Evolutionary conservation across 805 yeast genomes (phyloP).

Genomic region (Starmerella vaccinii): DNA sequence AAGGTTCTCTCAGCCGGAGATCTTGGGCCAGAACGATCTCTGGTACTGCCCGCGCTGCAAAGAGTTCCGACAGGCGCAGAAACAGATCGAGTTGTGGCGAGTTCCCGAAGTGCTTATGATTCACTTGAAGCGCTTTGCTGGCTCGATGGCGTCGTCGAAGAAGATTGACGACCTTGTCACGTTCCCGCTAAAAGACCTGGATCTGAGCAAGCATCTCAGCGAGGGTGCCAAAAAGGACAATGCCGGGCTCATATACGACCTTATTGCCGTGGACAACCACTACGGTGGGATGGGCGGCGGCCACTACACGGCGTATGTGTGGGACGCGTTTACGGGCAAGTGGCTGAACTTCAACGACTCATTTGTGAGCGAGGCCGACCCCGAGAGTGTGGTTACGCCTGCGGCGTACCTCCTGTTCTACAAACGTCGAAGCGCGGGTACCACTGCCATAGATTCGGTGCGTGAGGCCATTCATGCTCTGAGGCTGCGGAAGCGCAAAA

Average conservation of each 20-base stretch:
- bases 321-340: constrained; percentile 56
- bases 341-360: constrained; percentile 94
- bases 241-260: constrained; percentile 51
- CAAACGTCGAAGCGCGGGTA: constrained; percentile 37
- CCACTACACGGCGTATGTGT: constrained; percentile 85
- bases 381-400: constrained; percentile 52
- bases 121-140: constrained; percentile 83
- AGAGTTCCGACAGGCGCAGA: constrained; percentile 82
- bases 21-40: constrained; percentile 74
- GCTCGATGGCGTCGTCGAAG: constrained; percentile 73
- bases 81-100: constrained; percentile 85
- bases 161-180: constrained; percentile 77
- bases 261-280: constrained; percentile 90
- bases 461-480: background rate
- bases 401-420: constrained; percentile 86
- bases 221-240: constrained; percentile 16
- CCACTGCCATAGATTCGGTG: background rate
- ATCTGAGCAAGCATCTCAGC: constrained; percentile 49
- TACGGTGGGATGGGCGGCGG: constrained; percentile 97
- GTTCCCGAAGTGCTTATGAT: constrained; percentile 83
- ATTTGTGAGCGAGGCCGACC: constrained; percentile 50
- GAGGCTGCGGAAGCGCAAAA: background rate
- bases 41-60: constrained; percentile 92
- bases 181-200: constrained; percentile 77
- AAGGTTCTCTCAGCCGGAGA: constrained; percentile 68